Evolutionary conservation across 2,329 filamentous ascomycete genomes (phyloP).

Genomic region (Neonectria ditissima): DNA sequence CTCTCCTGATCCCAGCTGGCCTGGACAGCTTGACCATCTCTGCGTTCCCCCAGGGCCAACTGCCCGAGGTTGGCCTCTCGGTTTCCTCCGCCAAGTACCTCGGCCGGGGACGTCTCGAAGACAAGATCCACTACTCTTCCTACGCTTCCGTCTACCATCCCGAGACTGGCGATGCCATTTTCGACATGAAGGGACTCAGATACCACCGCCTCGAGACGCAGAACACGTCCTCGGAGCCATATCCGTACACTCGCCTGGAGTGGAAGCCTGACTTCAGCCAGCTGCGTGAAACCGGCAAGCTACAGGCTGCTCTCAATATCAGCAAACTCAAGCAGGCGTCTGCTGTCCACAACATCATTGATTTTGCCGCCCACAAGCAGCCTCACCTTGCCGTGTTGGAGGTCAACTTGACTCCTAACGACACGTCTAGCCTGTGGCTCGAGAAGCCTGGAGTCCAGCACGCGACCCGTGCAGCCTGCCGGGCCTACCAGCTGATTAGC

Average conservation of each 20-base stretch:
- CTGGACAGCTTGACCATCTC: slow-evolving; percentile 13
- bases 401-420: slow-evolving; percentile 8
- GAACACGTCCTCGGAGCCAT: slow-evolving; percentile 2
- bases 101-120: slow-evolving; percentile 15
- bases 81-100: slow-evolving; percentile 16
- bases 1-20: slow-evolving; percentile 13
- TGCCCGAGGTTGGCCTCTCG: slow-evolving; percentile 17
- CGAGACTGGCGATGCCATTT: slow-evolving; percentile 5
- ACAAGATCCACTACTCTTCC: slow-evolving; percentile 14
- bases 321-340: neutral
- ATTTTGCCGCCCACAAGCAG: slow-evolving; percentile 22
- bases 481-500: slow-evolving; percentile 8
- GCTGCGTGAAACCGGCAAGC: slow-evolving; percentile 2
- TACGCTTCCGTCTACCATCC: slow-evolving; percentile 16
- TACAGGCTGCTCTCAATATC: neutral
- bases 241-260: slow-evolving; percentile 17
- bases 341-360: slow-evolving; percentile 2
- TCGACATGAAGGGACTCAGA: slow-evolving; percentile 17
- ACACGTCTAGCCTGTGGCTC: slow-evolving; percentile 13
- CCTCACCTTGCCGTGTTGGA: slow-evolving; percentile 17
- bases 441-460: slow-evolving; percentile 10
- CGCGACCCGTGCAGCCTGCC: slow-evolving; percentile 16
- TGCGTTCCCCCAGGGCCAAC: slow-evolving; percentile 8
- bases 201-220: slow-evolving; percentile 1
- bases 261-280: slow-evolving; percentile 22